Evolutionary conservation across 2,329 filamentous ascomycete species (phyloP).

Genomic region (Sclerotinia subarctica): DNA sequence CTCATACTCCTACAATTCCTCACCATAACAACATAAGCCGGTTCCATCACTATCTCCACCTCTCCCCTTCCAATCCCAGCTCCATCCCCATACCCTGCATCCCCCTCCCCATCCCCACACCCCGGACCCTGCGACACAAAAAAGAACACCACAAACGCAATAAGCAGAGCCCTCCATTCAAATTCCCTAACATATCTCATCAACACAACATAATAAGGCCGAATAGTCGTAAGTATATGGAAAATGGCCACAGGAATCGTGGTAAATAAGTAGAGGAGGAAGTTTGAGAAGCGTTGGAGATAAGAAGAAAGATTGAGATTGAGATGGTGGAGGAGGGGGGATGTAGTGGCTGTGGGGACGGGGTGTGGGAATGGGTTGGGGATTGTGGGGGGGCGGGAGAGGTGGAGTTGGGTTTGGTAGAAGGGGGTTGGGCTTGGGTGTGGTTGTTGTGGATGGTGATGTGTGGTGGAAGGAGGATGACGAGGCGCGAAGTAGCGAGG

Average conservation of each 20-base stretch:
- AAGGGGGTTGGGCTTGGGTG: not conserved
- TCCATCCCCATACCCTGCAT: not conserved
- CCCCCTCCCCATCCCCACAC: too few species aligned
- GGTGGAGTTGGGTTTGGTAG: not conserved
- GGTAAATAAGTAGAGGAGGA: too few species aligned
- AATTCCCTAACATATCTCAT: not conserved
- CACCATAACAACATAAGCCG: not conserved
- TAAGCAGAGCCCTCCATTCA: not conserved
- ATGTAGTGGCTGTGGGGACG: rapidly evolving
- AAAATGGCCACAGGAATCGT: not conserved
- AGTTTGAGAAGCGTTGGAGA: too few species aligned
- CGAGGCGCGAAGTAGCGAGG: not conserved
- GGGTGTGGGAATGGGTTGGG: not conserved
- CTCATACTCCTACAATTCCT: not conserved
- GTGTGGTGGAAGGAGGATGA: too few species aligned
- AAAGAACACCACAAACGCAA: not conserved
- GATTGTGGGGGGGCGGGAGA: not conserved
- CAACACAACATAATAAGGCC: not conserved
- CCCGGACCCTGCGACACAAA: not conserved
- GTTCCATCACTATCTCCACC: not conserved
- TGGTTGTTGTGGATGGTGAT: too few species aligned
- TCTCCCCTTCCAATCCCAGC: not conserved
- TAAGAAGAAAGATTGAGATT: too few species aligned
- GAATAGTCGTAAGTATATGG: not conserved
- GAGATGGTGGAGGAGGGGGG: too few species aligned